Percentiles rank a stretch among this genome's conserved stretches.
These are phyloP conservation scores for Lachnellula cervina DNA, from an alignment of 2,329 filamentous ascomycete species.

Conservation along the genomic window DNA sequence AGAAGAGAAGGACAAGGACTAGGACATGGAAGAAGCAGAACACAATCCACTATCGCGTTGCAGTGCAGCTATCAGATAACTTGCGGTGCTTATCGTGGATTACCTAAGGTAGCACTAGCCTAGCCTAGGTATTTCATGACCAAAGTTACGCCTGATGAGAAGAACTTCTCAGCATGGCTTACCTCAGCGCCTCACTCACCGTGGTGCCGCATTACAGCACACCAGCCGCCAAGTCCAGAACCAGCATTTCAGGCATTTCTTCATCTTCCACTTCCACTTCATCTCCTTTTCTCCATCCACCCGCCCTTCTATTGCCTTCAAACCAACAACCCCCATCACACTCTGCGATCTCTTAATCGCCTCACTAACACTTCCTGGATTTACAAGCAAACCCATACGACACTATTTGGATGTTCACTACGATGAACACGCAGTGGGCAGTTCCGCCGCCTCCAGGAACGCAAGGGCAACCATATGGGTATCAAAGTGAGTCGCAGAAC, in stretches of 20 bases:
- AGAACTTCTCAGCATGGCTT: no score
- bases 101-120: no score
- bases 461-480: constrained; percentile 26
- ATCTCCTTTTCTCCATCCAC: neutral
- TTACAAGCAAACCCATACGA: constrained; percentile 7
- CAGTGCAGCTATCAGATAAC: neutral
- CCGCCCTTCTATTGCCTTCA: neutral
- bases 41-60: neutral
- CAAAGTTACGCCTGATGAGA: neutral
- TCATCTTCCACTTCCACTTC: neutral
- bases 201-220: neutral
- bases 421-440: constrained; percentile 31
- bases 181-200: neutral
- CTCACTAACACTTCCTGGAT: constrained; percentile 24
- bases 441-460: constrained; percentile 38
- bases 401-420: constrained; percentile 19
- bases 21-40: neutral
- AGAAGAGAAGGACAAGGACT: neutral
- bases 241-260: neutral
- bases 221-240: neutral
- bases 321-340: neutral
- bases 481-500: constrained; percentile 24
- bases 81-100: neutral
- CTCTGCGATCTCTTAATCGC: constrained; percentile 13
- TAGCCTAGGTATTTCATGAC: no score